Evolutionary conservation across 129 eudicot genomes (phyloP), one percentile per base, ranked within the genome.

Genomic region (Saussurea involucrata): DNA sequence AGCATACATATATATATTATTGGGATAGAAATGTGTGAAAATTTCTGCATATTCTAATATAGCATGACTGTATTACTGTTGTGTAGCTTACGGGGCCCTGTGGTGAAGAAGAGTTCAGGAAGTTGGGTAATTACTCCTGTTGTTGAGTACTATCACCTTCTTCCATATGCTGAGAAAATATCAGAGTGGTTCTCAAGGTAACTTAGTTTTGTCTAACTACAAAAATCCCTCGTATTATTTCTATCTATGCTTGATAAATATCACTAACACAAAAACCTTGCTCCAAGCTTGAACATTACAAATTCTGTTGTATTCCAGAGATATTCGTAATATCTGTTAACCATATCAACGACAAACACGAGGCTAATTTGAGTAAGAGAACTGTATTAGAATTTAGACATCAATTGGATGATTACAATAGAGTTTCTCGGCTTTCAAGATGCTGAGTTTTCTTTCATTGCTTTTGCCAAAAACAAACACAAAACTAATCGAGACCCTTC

Each of bases 1-100:
- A 18, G 71, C 64, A 69, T 40, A 63, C 28, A 68, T 68, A 9
- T 46, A 9, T 46, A 76, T 66, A 15, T 77, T 77, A 53, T 53
- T 21, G 15, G 57, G 57, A 24, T 70, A 22, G n/a, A 40, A 17
- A n/a, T 44, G 13, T 76, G 17, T 34, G 9, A 40, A 61, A 36
- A 70, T 78, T 13, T 60, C 27, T 69, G 61, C 17, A 75, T 69
- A 57, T 64, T 75, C 34, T 81, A 68, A 75, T 55, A 60, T 80
- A 27, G 66, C 65, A 31, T 49, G 27, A 0, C 6, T 71, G 28
- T 58, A 42, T 61, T 32, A 5, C 76, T 57, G 75, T 73, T 70
- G 73, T 73, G 74, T 83, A 92, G 97, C 82, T 87, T 87, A 83
- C 89, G 87, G 73, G 97, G 95, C 17, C 90, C 95, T 33, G 76